These are phyloP conservation scores for Trametes sp. DNA, from an alignment of 1,284 basidiomycete genomes.

Conservation along the genomic window DNA sequence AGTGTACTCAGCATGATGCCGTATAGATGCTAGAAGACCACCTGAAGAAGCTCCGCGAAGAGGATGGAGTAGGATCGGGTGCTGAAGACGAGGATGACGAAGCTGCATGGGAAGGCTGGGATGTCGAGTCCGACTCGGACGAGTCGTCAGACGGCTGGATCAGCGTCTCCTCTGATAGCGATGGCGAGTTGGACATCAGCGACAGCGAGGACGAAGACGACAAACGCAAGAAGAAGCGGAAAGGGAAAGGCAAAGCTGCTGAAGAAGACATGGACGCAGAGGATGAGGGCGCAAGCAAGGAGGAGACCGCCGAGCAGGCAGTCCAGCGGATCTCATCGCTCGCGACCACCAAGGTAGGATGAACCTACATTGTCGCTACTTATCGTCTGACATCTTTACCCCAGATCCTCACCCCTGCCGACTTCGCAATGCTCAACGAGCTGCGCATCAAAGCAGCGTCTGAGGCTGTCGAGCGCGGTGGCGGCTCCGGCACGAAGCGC, in stretches of 20 bases:
- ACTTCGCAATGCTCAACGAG: constrained; percentile 94
- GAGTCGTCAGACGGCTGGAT: constrained; percentile 87
- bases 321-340: constrained; percentile 60
- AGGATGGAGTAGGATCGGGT: constrained; percentile 61
- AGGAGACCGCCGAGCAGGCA: constrained; percentile 36
- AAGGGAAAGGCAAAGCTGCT: constrained; percentile 26
- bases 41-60: constrained; percentile 72
- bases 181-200: constrained; percentile 77
- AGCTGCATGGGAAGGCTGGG: constrained; percentile 91
- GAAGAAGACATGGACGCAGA: constrained; percentile 36
- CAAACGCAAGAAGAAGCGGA: constrained; percentile 43
- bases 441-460: constrained; percentile 86
- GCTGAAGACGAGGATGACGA: constrained; percentile 73
- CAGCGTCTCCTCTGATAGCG: constrained; percentile 80
- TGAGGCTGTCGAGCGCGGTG: constrained; percentile 74
- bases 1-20: not conserved
- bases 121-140: constrained; percentile 73
- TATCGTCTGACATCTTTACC: constrained; percentile 9
- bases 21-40: constrained; percentile 85
- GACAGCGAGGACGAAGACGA: constrained; percentile 86
- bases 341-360: constrained; percentile 79
- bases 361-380: too few relatives aligned
- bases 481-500: constrained; percentile 84
- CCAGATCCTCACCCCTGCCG: constrained; percentile 96
- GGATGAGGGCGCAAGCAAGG: constrained; percentile 25